These are phyloP conservation scores for Rhodomyrtus psidioides DNA, from an alignment of 441 rosid genomes.

Conservation along the genomic window DNA sequence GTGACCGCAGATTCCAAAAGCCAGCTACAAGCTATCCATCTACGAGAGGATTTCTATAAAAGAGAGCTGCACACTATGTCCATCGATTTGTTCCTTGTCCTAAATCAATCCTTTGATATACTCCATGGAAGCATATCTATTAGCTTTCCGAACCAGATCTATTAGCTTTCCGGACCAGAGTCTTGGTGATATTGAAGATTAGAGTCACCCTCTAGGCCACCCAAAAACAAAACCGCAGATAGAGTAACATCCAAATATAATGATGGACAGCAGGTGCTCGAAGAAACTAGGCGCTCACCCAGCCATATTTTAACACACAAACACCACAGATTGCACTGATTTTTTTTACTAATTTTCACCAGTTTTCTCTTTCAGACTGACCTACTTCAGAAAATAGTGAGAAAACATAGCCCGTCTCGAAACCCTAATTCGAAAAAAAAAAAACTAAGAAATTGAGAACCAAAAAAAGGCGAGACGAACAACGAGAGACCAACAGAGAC, in stretches of 20 bases:
- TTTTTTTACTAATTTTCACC: no score
- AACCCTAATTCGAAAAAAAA: no score
- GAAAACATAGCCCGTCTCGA: not conserved
- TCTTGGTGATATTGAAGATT: constrained; percentile 20
- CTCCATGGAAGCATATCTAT: constrained; percentile 3
- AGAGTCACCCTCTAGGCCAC: constrained; percentile 17
- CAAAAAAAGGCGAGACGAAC: no score
- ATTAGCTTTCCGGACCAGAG: constrained; percentile 4
- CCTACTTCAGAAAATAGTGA: not conserved
- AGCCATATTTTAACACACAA: no score
- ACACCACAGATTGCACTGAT: no score
- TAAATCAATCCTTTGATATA: constrained; percentile 13
- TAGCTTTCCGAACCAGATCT: constrained; percentile 9
- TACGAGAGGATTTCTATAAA: constrained; percentile 4
- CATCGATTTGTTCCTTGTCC: constrained; percentile 15
- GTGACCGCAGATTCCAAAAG: not conserved
- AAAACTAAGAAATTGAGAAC: no score
- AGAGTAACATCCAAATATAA: not conserved
- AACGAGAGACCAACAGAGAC: no score
- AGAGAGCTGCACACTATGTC: constrained; percentile 6
- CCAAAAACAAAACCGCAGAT: not conserved
- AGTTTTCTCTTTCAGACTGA: not conserved
- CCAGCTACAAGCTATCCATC: constrained; percentile 9
- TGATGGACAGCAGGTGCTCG: no score
- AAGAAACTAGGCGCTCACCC: no score